These are phyloP conservation scores for Solanum medicagineum DNA, from an alignment of 257 asterid genomes.

Conservation along the genomic window DNA sequence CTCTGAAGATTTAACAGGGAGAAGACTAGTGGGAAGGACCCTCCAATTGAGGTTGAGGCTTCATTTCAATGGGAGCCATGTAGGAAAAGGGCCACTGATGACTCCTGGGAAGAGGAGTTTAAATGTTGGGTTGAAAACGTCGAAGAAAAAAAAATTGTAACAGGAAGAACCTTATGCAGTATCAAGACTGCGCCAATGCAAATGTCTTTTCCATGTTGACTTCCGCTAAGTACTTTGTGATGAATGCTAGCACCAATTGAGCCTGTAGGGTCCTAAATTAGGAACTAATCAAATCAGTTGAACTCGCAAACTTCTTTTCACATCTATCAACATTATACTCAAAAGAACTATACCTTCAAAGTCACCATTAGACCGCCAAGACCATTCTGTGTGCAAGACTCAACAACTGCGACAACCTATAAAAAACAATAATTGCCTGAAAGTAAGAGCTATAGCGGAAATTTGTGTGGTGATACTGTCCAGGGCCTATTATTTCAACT, in stretches of 20 bases:
- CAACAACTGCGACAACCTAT: constrained; percentile 78
- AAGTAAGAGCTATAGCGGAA: neutral
- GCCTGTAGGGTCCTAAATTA: constrained; percentile 82
- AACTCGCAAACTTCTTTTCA: neutral
- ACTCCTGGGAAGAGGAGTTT: neutral
- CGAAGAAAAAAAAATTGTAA: neutral
- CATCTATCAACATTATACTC: neutral
- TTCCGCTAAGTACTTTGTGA: constrained; percentile 53
- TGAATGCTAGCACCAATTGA: constrained; percentile 71
- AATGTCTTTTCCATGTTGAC: constrained; percentile 46
- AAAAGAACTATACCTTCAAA: constrained; percentile 45
- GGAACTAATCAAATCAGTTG: constrained; percentile 13
- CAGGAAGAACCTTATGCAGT: constrained; percentile 54
- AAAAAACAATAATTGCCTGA: constrained; percentile 4
- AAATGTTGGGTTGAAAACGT: neutral
- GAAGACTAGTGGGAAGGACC: neutral
- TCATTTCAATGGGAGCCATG: neutral
- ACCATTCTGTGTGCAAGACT: constrained; percentile 63
- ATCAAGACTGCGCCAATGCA: constrained; percentile 57
- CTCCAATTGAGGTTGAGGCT: neutral
- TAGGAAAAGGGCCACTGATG: neutral
- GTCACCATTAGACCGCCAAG: constrained; percentile 66
- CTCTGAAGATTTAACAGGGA: neutral
- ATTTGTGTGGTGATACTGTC: neutral
- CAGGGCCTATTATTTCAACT: neutral